Evolutionary conservation across 2,329 filamentous ascomycete genomes (phyloP), one percentile per base, ranked within the genome.

Genomic region (Apiospora arundinis): DNA sequence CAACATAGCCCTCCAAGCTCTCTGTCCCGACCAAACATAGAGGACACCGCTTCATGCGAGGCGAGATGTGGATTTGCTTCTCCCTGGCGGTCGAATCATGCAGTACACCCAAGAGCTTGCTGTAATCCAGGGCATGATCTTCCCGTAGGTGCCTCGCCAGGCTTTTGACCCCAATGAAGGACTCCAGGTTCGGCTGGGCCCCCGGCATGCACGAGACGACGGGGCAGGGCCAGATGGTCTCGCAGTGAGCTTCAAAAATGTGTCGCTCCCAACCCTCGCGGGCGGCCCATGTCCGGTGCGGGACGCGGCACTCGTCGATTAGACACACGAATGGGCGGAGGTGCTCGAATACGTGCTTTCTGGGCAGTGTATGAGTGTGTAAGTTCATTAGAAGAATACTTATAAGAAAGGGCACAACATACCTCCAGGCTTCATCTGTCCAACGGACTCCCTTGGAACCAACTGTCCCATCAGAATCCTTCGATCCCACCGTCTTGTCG

Each of bases 261-360:
- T 52, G 48, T 2, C 75, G 12, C 74, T 73, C 32, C 25, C 67
- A 28, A 4, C 28, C 23, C 23, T 4, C 48, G 3, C 48, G 23
- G 23, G 2, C 11, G 5, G 11, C 48, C n/a, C 25, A 52, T 0
- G 48, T 52, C 48, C 48, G 48, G 11, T 28, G 14, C 48, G 48
- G 48, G 23, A 16, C 5, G 48, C 23, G 48, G 12, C 23, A 28
- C 23, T 52, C 48, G 3, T 52, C 48, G 4, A 52, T 23, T 4
- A 52, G 23, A 6, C 48, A 52, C 48, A 52, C 23, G 23, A 52
- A 52, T 2, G 48, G 48, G 12, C 23, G 23, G 48, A 52, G 48
- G 11, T 52, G n/a, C 48, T 6, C 12, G 12, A 52, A 52, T 2
- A 52, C 48, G 11, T 28, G 48, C 1, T 28, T 12, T 23, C 48